Evolutionary conservation across 257 asterid species (phyloP), one percentile per base, ranked within the genome.

Genomic region (Ballota nigra): DNA sequence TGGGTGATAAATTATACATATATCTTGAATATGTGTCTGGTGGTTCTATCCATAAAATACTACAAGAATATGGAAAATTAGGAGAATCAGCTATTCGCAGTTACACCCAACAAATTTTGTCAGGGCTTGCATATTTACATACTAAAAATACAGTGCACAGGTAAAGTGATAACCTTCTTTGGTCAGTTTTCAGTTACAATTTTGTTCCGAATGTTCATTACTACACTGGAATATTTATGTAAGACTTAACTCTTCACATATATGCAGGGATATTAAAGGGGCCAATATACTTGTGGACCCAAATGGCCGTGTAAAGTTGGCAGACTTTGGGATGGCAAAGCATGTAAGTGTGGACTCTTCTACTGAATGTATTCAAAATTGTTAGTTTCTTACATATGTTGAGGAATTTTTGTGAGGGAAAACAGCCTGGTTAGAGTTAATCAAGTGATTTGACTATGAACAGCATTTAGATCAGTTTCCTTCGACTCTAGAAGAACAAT

Each of bases 201-300:
- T 66, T 70, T 66, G 33, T 51, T 71, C 18, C 38, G 40, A 24
- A 51, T 23, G 10, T 41, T 61, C 49, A 3, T 72, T 45, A 29
- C n/a, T 31, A 23, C 36, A 55, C 66, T 55, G 26, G 26, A 51
- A 51, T 51, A 18, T 19, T 66, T 40, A 52, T 66, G 64, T 24
- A 5, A 51, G n/a, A 22, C 69, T 66, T 26, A 55, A 20, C 52
- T 52, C 60, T 34, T 40, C 67, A 69, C 65, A 20, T 62, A n/a
- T 74, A 67, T 81, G 60, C 88, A 95, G 99, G 87, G 99, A 95
- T 83, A 89, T 95, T 75, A 95, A 95, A 89, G 98, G 98, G 71
- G 98, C 96, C 75, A 93, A 93, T 75, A 91, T 93, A 75, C 98
- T 93, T 38, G 98, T 93, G 85, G 98, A 93, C 71, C 97, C 98